Base-by-base conservation (phyloP, 352 stramenopile species). In the Aphanomyces invadans region DNA sequence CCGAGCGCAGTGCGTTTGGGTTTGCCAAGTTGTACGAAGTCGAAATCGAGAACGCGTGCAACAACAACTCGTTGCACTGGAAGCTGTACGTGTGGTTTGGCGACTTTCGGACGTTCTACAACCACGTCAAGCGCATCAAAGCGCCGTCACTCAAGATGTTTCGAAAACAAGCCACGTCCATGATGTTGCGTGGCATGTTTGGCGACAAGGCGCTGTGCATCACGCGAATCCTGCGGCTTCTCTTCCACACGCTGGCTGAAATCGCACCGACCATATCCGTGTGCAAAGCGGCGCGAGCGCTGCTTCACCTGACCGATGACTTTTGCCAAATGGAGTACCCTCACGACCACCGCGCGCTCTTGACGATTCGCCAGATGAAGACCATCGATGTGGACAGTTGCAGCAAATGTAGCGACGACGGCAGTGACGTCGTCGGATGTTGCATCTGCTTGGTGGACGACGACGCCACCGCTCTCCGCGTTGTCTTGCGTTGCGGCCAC, bases 401-500 rank as follows among this genome's bases (percentile, higher is more conserved):
- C 66, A 10, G 32, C 1, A 33, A 11, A 12, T 33, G 56, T 23
- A 55, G 42, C 31, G n/a, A 32, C 38, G 28, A 45, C 28, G 31
- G 12, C 25, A 19, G 66, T 25, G 57, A 23, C n/a, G 48, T 64
- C 3, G 28, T 71, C 33, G 65, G 76, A n/a, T 90, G 82, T 63
- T 77, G 72, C 32, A 86, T 90, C 52, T 90, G 82, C 46, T 70
- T 90, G n/a, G 62, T 65, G 38, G 53, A 31, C 38, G 55, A 9
- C 23, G 45, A 36, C 15, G 31, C 3, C n/a, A 12, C 25, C 1
- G 25, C 65, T 2, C 48, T 55, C 25, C 72, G 46, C n/a, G 73
- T 86, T 31, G 73, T 74, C 45, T 67, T 90, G 5, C 48, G 67
- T 15, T 90, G 82, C 57, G 82, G 82, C 52, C 82, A 90, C 61